These are phyloP conservation scores for Cladophialophora immunda DNA, from an alignment of 2,329 filamentous ascomycete genomes.

Conservation along the genomic window DNA sequence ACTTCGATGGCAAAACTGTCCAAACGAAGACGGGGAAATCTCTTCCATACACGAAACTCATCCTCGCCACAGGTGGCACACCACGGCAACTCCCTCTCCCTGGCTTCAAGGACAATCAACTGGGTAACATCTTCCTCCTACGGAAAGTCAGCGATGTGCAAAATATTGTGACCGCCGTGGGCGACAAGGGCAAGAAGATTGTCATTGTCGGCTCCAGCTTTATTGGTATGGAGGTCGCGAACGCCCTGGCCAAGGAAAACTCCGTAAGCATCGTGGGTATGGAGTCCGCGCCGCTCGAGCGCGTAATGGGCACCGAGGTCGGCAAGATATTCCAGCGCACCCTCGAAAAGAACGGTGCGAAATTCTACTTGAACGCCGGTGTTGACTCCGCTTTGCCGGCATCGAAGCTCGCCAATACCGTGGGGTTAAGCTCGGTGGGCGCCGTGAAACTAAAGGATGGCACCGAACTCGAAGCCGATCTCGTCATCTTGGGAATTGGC, in stretches of 20 bases:
- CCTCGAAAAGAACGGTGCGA: conserved; percentile 85
- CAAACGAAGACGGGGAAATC: conserved; percentile 76
- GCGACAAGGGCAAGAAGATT: conserved; percentile 84
- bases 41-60: conserved; percentile 83
- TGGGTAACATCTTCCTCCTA: conserved; percentile 87
- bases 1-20: conserved; percentile 78
- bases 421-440: conserved; percentile 64
- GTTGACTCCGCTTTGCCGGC: conserved; percentile 86
- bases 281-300: conserved; percentile 84
- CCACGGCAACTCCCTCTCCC: conserved; percentile 78
- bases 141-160: conserved; percentile 80
- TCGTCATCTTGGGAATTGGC: conserved; percentile 91
- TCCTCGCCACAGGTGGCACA: conserved; percentile 86
- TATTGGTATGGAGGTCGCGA: conserved; percentile 98
- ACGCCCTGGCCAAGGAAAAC: conserved; percentile 80
- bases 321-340: conserved; percentile 80
- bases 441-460: conserved; percentile 85
- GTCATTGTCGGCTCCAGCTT: conserved; percentile 93
- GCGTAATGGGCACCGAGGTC: conserved; percentile 82
- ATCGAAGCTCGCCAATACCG: conserved; percentile 67
- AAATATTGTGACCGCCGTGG: conserved; percentile 79
- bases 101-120: conserved; percentile 75
- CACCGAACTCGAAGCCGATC: conserved; percentile 81
- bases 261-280: conserved; percentile 86
- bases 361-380: conserved; percentile 81